Percentiles rank a stretch among this genome's conserved stretches.
phyloP scores from a whole-genome alignment of 208 protist genomes.

The Trypanosoma platydactyli region DNA sequence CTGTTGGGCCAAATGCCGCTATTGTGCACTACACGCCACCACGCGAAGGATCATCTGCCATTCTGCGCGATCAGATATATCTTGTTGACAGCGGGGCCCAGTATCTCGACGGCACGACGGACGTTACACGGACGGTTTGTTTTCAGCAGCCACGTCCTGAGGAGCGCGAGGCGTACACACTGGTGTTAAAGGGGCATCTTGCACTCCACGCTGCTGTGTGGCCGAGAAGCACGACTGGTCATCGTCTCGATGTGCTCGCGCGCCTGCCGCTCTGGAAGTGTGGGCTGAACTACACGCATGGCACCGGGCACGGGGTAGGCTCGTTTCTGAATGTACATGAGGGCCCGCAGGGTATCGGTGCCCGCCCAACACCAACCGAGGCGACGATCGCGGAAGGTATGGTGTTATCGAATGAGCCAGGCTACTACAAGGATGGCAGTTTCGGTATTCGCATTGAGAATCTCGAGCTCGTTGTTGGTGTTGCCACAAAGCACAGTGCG shows the following conservation, averaged over 20 bases:
- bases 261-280: constrained; percentile 89
- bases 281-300: constrained; percentile 96
- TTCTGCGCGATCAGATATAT: constrained; percentile 79
- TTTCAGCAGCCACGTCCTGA: constrained; percentile 62
- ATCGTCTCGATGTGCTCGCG: constrained; percentile 90
- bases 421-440: constrained; percentile 96
- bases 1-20: constrained; percentile 89
- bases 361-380: constrained; percentile 43
- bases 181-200: constrained; percentile 96
- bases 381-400: constrained; percentile 56
- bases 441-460: constrained; percentile 99
- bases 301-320: constrained; percentile 97
- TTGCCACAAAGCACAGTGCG: constrained; percentile 49
- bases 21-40: constrained; percentile 95
- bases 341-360: constrained; percentile 84
- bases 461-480: constrained; percentile 87
- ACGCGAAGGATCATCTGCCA: constrained; percentile 53
- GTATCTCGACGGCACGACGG: constrained; percentile 96
- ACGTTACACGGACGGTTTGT: constrained; percentile 96
- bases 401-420: constrained; percentile 93
- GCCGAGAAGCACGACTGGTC: constrained; percentile 78
- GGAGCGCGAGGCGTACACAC: constrained; percentile 93
- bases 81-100: constrained; percentile 96
- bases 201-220: constrained; percentile 83
- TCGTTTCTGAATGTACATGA: constrained; percentile 97